phyloP scores from a whole-genome alignment of 768 basidiomycete species.

The Hericium rajendrae region DNA sequence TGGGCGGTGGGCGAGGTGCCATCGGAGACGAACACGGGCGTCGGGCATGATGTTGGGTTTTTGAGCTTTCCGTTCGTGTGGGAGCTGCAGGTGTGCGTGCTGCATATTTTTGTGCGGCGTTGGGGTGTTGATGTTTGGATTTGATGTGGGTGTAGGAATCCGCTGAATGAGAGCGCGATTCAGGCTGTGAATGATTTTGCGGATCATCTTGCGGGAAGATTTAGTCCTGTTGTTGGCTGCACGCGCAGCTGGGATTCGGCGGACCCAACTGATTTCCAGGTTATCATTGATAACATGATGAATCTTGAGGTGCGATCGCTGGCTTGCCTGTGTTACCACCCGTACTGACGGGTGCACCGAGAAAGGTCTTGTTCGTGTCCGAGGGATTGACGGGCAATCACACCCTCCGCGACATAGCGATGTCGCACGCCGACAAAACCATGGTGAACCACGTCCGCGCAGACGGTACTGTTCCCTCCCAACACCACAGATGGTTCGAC shows the following conservation, averaged over 20 bases:
- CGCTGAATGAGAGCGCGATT: conserved; percentile 45
- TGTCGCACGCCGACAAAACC: conserved; percentile 55
- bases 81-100: conserved; percentile 47
- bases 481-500: too few species aligned
- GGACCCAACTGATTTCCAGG: conserved; percentile 52
- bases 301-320: conserved; percentile 40
- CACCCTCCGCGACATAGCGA: conserved; percentile 51
- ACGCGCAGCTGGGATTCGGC: conserved; percentile 60
- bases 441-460: conserved; percentile 55
- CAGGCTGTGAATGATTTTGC: conserved; percentile 51
- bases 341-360: not conserved
- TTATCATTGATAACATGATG: conserved; percentile 79
- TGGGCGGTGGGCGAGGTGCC: conserved; percentile 44
- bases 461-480: conserved; percentile 43
- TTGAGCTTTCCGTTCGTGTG: conserved; percentile 59
- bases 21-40: conserved; percentile 34
- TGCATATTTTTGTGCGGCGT: not conserved
- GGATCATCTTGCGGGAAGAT: conserved; percentile 43
- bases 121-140: not conserved
- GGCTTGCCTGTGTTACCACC: not conserved
- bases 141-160: conserved; percentile 33
- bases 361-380: conserved; percentile 43
- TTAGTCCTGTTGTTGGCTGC: conserved; percentile 50
- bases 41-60: conserved; percentile 66
- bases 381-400: conserved; percentile 49